phyloP scores from a whole-genome alignment of 257 asterid species.

The Hygrophila difformis region DNA sequence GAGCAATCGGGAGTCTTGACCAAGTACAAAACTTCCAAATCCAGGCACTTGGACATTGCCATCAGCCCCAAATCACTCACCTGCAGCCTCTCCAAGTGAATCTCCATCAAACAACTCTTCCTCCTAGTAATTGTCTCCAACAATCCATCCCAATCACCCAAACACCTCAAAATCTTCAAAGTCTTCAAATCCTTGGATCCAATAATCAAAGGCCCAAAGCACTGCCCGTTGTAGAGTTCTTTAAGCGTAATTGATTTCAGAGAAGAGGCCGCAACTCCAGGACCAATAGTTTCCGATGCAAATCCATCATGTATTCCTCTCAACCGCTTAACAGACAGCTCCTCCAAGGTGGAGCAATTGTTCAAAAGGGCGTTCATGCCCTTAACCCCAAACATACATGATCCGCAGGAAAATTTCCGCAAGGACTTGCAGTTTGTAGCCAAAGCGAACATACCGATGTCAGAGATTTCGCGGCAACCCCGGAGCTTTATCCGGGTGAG shows the following conservation, averaged over 20 bases:
- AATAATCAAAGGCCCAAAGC: slow-evolving; percentile 42
- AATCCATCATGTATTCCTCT: slow-evolving; percentile 39
- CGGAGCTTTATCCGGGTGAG: slow-evolving; percentile 54
- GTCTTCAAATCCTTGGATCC: slow-evolving; percentile 43
- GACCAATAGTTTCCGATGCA: slow-evolving; percentile 36
- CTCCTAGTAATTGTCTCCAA: slow-evolving; percentile 30
- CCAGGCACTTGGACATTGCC: slow-evolving; percentile 34
- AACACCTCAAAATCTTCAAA: slow-evolving; percentile 44
- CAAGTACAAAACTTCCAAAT: slow-evolving; percentile 52
- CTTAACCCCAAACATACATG: slow-evolving; percentile 54
- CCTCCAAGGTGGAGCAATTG: slow-evolving; percentile 42
- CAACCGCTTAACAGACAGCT: slow-evolving; percentile 50
- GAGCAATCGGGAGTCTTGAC: slow-evolving; percentile 55
- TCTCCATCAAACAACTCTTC: slow-evolving; percentile 36
- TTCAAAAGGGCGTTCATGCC: slow-evolving; percentile 56
- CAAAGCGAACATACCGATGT: slow-evolving; percentile 37
- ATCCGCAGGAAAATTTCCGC: slow-evolving; percentile 49
- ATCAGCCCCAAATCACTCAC: slow-evolving; percentile 44
- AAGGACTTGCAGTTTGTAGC: slow-evolving; percentile 36
- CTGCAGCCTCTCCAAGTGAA: slow-evolving; percentile 56
- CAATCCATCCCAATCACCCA: slow-evolving; percentile 59
- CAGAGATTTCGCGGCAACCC: slow-evolving; percentile 53
- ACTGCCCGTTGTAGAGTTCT: slow-evolving; percentile 46
- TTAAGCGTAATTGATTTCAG: slow-evolving; percentile 46
- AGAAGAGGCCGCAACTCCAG: slow-evolving; percentile 36